Conservation (phyloP, 2,329 filamentous ascomycete species). For the Xylariaceae sp. region DNA sequence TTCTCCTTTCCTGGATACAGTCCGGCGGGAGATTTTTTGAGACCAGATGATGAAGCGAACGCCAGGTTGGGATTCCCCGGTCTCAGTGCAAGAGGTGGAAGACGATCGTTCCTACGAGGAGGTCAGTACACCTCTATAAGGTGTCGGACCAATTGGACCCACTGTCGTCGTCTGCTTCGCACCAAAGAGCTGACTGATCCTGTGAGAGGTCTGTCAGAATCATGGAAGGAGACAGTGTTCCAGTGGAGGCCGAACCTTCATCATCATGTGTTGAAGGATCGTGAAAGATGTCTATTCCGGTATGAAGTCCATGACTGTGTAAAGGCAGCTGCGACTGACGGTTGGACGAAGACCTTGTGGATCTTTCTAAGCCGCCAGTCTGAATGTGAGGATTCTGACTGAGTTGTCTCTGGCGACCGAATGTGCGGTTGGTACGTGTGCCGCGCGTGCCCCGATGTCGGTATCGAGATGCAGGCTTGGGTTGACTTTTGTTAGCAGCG, state of each 20-base stretch:
- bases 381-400: neutral
- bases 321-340: conserved; percentile 16
- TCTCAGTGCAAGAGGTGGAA: conserved; percentile 33
- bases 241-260: conserved; percentile 22
- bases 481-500: conserved; percentile 9
- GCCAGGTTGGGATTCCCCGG: conserved; percentile 34
- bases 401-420: neutral
- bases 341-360: conserved; percentile 12
- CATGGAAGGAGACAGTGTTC: conserved; percentile 8
- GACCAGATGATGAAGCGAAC: conserved; percentile 21
- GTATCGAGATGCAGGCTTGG: conserved; percentile 8
- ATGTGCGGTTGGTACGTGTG: conserved; percentile 7
- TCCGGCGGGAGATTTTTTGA: conserved; percentile 21
- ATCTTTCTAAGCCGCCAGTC: conserved; percentile 5
- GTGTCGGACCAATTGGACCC: conserved; percentile 14
- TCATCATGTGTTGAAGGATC: conserved; percentile 11
- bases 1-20: conserved; percentile 29
- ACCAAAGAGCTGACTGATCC: conserved; percentile 10
- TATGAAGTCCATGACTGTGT: conserved; percentile 22
- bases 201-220: conserved; percentile 9
- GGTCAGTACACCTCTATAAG: conserved; percentile 11
- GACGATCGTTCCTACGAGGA: conserved; percentile 29
- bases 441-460: conserved; percentile 5
- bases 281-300: conserved; percentile 11
- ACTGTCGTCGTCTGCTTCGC: conserved; percentile 18